A percentile compares a stretch with the other conserved stretches of the same genome.
phyloP scores from a whole-genome alignment of 345 rosid species.

The Boechera divaricarpa region DNA sequence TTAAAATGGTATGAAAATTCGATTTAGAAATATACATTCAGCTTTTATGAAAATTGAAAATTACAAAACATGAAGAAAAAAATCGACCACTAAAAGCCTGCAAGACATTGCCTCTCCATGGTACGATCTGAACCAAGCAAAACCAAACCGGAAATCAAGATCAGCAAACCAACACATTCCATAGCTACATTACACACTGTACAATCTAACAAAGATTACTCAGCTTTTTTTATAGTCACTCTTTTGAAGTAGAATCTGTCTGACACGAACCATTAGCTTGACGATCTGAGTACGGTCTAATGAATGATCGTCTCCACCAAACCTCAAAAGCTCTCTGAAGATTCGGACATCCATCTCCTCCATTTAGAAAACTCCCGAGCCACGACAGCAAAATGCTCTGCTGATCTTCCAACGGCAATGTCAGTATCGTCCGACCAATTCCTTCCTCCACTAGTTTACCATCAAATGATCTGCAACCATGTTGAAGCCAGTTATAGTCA shows the following conservation, averaged over 20 bases:
- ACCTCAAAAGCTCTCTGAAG: constrained; percentile 97
- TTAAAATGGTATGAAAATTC: constrained; percentile 20
- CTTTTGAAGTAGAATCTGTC: constrained; percentile 40
- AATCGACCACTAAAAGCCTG: constrained; percentile 9
- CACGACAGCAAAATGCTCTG: constrained; percentile 80
- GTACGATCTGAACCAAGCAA: constrained; percentile 30
- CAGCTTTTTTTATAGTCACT: constrained; percentile 29
- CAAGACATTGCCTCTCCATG: constrained; percentile 26
- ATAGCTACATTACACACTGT: constrained; percentile 33
- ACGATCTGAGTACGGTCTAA: constrained; percentile 68
- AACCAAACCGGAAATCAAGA: constrained; percentile 35
- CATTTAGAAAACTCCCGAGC: constrained; percentile 83
- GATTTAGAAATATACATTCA: constrained; percentile 34
- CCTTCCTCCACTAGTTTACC: constrained; percentile 95
- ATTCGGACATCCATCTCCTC: constrained; percentile 95
- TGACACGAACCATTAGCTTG: constrained; percentile 25
- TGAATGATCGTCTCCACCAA: constrained; percentile 97
- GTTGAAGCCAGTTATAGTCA: constrained; percentile 95
- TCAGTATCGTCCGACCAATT: constrained; percentile 87
- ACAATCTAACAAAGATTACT: constrained; percentile 38
- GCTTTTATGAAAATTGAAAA: constrained; percentile 13
- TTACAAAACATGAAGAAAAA: constrained; percentile 25
- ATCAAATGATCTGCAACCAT: constrained; percentile 87
- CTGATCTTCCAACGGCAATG: constrained; percentile 92
- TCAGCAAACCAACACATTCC: constrained; percentile 37